A percentile compares a stretch with the other conserved stretches of the same genome.
phyloP scores from a whole-genome alignment of 2,329 filamentous ascomycete species.

The Raffaelea arxii region DNA sequence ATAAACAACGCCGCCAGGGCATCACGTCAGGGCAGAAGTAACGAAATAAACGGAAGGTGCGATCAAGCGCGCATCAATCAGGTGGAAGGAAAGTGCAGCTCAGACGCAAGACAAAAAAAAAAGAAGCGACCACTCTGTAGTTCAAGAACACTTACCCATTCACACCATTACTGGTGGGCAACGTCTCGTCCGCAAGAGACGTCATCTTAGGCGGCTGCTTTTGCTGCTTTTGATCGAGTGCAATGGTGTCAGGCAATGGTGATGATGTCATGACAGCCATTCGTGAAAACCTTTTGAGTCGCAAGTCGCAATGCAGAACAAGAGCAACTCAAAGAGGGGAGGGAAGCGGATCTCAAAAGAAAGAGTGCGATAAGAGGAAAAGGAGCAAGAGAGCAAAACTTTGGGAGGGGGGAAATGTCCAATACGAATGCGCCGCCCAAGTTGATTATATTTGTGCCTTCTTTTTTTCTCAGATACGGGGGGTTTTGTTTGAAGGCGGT shows the following conservation, averaged over 20 bases:
- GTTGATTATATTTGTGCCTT: too few species aligned
- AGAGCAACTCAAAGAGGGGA: constrained; percentile 10
- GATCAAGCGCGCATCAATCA: not conserved
- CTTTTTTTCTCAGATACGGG: too few species aligned
- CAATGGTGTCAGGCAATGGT: constrained; percentile 25
- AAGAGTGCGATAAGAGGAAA: not conserved
- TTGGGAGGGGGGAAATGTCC: constrained; percentile 1
- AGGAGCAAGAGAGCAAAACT: constrained; percentile 3
- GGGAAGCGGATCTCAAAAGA: constrained; percentile 10
- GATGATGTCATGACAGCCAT: constrained; percentile 46
- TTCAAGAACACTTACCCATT: constrained; percentile 45
- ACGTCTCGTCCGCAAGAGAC: constrained; percentile 32
- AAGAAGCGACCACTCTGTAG: not conserved
- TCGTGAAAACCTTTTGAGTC: too few species aligned
- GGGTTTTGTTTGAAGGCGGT: too few species aligned
- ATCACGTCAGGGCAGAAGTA: too few species aligned
- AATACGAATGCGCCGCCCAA: too few species aligned
- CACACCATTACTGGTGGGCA: constrained; percentile 20
- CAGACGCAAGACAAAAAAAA: not conserved
- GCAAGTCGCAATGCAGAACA: too few species aligned
- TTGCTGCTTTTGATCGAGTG: constrained; percentile 40
- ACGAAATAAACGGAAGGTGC: not conserved
- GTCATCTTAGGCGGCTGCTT: constrained; percentile 42
- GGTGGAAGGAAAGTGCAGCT: not conserved
- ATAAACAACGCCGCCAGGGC: too few species aligned